Conservation (phyloP, 2,329 filamentous ascomycete genomes). For the Arachnomyces sp. region DNA sequence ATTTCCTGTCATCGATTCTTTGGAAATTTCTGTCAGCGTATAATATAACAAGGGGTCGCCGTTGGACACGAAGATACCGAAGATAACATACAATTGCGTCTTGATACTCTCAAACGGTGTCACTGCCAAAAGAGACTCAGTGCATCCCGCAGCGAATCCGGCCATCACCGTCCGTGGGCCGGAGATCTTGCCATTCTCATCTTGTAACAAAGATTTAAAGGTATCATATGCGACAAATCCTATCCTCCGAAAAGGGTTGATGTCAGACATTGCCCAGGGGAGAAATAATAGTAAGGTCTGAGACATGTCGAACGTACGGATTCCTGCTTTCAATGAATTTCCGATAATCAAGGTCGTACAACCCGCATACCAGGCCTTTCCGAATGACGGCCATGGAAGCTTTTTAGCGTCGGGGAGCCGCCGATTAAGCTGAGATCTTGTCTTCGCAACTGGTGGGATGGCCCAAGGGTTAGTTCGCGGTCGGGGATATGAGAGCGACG, state of each 20-base stretch:
- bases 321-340: constrained; percentile 92
- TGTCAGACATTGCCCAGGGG: neutral
- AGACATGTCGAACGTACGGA: constrained; percentile 53
- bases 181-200: constrained; percentile 78
- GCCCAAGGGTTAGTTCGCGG: constrained; percentile 11
- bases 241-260: constrained; percentile 24
- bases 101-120: constrained; percentile 98
- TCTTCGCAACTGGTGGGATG: constrained; percentile 68
- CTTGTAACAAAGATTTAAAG: constrained; percentile 76
- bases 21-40: neutral
- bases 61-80: neutral
- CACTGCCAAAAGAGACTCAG: constrained; percentile 85
- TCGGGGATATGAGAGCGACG: neutral
- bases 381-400: constrained; percentile 90
- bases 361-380: constrained; percentile 91
- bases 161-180: constrained; percentile 87
- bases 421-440: constrained; percentile 84
- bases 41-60: neutral
- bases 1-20: constrained; percentile 91
- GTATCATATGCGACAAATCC: constrained; percentile 94
- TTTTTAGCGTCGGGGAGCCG: constrained; percentile 74
- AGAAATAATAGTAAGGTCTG: neutral
- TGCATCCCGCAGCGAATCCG: constrained; percentile 89
- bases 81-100: constrained; percentile 64
- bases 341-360: constrained; percentile 96